phyloP scores from a whole-genome alignment of 208 protist genomes.

The Spironucleus salmonicida region DNA sequence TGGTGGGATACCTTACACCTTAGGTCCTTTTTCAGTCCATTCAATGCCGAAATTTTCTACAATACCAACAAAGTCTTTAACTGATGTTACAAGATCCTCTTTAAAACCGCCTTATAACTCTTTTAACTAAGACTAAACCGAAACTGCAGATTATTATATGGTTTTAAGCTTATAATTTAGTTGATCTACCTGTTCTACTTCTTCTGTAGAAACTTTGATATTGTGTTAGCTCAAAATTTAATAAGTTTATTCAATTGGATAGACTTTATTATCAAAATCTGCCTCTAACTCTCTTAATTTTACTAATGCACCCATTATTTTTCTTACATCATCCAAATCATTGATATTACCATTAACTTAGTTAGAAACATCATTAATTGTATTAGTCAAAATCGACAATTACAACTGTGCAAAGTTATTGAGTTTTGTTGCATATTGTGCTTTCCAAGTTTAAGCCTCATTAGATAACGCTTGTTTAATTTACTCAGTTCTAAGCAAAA shows the following conservation, averaged over 20 bases:
- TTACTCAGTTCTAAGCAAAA: slow-evolving; percentile 68
- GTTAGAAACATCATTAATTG: slow-evolving; percentile 70
- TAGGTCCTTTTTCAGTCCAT: slow-evolving; percentile 78
- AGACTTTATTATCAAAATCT: slow-evolving; percentile 69
- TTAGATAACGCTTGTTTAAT: slow-evolving; percentile 69
- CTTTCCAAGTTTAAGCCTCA: slow-evolving; percentile 71
- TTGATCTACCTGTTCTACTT: slow-evolving; percentile 72
- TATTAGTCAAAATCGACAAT: slow-evolving; percentile 63
- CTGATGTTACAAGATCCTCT: slow-evolving; percentile 65
- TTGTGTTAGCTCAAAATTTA: slow-evolving; percentile 65
- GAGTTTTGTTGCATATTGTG: slow-evolving; percentile 71
- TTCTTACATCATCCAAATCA: slow-evolving; percentile 73
- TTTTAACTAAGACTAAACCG: slow-evolving; percentile 63
- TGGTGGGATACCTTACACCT: slow-evolving; percentile 68
- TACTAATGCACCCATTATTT: slow-evolving; percentile 68
- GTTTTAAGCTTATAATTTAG: slow-evolving; percentile 70
- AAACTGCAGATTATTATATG: slow-evolving; percentile 58
- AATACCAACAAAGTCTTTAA: slow-evolving; percentile 70
- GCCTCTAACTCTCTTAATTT: slow-evolving; percentile 69
- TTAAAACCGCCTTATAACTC: slow-evolving; percentile 72
- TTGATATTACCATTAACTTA: slow-evolving; percentile 64
- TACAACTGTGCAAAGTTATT: slow-evolving; percentile 65
- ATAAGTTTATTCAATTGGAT: slow-evolving; percentile 73
- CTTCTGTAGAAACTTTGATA: slow-evolving; percentile 73
- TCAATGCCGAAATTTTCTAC: slow-evolving; percentile 73